A percentile compares a stretch with the other conserved stretches of the same genome.
Evolutionary conservation across 495 filamentous ascomycete genomes (phyloP).

Genomic region (Aspergillus kassunensis): DNA sequence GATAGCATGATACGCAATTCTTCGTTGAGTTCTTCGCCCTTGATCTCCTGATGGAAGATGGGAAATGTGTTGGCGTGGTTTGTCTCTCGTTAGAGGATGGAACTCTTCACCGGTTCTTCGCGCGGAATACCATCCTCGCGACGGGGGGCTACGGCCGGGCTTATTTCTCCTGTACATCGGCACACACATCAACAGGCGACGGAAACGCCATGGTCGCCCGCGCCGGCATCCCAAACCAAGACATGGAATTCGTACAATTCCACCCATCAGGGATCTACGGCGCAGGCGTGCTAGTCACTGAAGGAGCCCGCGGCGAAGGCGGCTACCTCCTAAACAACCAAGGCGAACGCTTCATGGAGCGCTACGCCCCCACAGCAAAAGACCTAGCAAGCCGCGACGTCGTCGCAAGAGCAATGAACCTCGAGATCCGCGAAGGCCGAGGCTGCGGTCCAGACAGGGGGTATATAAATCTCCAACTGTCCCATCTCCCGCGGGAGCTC

Average conservation of each 20-base stretch:
- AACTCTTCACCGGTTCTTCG: not conserved
- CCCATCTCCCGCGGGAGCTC: not conserved
- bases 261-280: not conserved
- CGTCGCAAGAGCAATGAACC: not conserved
- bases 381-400: not conserved
- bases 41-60: not conserved
- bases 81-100: not conserved
- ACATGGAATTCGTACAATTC: not conserved
- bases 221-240: not conserved
- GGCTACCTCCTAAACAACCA: not conserved
- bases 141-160: not conserved
- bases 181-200: not conserved
- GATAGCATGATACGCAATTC: not conserved
- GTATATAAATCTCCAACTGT: not conserved
- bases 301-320: not conserved
- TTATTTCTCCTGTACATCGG: not conserved
- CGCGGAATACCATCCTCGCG: not conserved
- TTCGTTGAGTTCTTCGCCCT: not conserved
- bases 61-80: not conserved
- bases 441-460: not conserved
- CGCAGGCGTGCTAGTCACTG: not conserved
- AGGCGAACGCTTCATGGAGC: not conserved
- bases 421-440: not conserved
- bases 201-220: not conserved
- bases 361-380: not conserved